Base-by-base conservation (phyloP, 257 asterid genomes). In the Scutellaria barbata region DNA sequence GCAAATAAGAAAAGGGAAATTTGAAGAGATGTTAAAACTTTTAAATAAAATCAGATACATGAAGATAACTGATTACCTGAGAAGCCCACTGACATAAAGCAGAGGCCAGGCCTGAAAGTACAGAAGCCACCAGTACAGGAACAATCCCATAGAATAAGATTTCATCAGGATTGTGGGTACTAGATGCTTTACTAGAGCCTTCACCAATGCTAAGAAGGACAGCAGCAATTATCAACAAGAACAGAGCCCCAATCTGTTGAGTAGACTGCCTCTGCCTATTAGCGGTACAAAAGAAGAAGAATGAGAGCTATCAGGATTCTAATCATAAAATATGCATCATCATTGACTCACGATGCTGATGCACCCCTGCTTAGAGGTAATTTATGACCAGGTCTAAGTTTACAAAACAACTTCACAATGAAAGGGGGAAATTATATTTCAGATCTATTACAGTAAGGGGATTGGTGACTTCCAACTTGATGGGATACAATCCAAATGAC, bases 41-140 rank as follows among this genome's bases (percentile, higher is more conserved):
- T 74, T 33, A 61, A 54, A 51, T 37, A 18, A 71, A 22, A 35
- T 72, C 7, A 72, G 39, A 63, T 68, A 67, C 62, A 56, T 59
- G 52, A 56, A 25, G 66, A 75, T 20, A n/a, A 48, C 59, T 66
- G 76, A 84, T 81, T 81, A 86, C 99, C 83, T 95, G 99, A 76
- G 95, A 82, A 55, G 99, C 97, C 99, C 99, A 92, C 82, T 95
- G 99, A 68, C 99, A 95, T 81, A 95, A 83, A 45, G 99, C 87
- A 75, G 98, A 95, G 76, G 98, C 99, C 82, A 95, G 73, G 77
- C 99, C 99, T 65, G 98, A 92, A 64, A 95, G 96, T 40, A 92
- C 89, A 55, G 99, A 95, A 69, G 98, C 99, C 64, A 92, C 89
- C 68, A 95, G 75, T 51, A 95, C 92, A 13, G 97, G 97, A 69